Evolutionary conservation across 331 rosid genomes (phyloP).

Genomic region (Malus hybrid): DNA sequence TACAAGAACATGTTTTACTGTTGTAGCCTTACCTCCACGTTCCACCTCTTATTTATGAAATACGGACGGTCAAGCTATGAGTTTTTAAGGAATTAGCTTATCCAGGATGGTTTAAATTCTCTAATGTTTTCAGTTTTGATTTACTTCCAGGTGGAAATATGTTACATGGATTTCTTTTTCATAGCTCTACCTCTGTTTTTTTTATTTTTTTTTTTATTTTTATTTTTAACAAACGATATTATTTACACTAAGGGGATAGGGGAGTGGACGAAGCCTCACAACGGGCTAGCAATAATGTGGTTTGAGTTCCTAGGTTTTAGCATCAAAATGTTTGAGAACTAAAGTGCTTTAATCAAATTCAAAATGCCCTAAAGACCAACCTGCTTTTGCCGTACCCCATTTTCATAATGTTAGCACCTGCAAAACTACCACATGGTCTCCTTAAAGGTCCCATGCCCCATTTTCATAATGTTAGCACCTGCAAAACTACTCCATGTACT

Average conservation of each 20-base stretch:
- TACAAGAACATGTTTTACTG: not conserved
- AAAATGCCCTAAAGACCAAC: not conserved
- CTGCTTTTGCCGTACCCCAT: not conserved
- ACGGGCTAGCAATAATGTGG: not conserved
- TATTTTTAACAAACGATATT: too few species aligned
- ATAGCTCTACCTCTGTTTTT: too few species aligned
- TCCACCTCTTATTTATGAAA: not conserved
- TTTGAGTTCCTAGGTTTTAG: not conserved
- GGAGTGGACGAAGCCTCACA: not conserved
- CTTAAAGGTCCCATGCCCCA: not conserved
- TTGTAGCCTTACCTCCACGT: not conserved
- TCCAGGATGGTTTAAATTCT: not conserved
- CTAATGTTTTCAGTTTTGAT: not conserved
- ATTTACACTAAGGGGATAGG: too few species aligned
- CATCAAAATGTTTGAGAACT: not conserved
- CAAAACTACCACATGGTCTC: not conserved
- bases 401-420: not conserved
- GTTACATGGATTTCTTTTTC: not conserved
- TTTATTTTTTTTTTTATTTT: not conserved
- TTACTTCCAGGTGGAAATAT: not conserved
- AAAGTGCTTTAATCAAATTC: not conserved
- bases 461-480: not conserved
- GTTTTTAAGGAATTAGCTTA: not conserved
- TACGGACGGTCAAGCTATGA: not conserved
- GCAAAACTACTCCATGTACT: not conserved